Conservation (phyloP, 768 basidiomycete genomes). For the Mrakia gelida region DNA sequence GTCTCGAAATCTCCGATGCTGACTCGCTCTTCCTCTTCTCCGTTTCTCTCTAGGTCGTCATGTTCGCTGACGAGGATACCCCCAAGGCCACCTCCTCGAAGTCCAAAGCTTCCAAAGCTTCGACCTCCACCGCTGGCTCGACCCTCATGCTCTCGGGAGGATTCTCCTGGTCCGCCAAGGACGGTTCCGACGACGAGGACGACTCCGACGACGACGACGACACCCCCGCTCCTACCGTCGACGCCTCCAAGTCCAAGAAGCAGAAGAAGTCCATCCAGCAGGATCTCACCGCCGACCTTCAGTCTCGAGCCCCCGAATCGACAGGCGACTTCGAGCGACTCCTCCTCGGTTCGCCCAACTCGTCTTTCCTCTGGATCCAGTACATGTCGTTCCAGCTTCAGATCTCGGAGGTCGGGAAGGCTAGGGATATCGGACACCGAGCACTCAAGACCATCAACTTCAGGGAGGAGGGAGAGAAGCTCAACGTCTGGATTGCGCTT, state of each 20-base stretch:
- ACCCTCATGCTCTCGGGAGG: conserved; percentile 40
- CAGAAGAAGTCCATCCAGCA: conserved; percentile 48
- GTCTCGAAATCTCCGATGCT: neutral
- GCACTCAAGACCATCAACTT: conserved; percentile 85
- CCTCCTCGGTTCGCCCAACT: conserved; percentile 89
- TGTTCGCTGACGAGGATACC: conserved; percentile 22
- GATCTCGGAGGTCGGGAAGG: conserved; percentile 93
- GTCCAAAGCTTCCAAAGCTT: conserved; percentile 26
- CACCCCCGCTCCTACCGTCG: neutral
- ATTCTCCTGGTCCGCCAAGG: conserved; percentile 45
- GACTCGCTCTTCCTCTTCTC: neutral
- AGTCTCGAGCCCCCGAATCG: conserved; percentile 78
- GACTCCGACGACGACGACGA: conserved; percentile 22
- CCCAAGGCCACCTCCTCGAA: conserved; percentile 37
- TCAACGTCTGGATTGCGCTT: conserved; percentile 96
- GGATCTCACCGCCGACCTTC: conserved; percentile 73
- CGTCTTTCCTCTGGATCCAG: conserved; percentile 96
- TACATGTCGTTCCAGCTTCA: conserved; percentile 99
- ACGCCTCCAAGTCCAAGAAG: conserved; percentile 53
- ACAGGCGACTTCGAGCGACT: conserved; percentile 91
- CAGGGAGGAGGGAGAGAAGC: conserved; percentile 89
- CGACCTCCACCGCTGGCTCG: conserved; percentile 21
- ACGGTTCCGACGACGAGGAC: conserved; percentile 41
- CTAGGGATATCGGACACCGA: conserved; percentile 75
- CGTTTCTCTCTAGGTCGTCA: conserved; percentile 20